These are phyloP conservation scores for Rhodotorula sp. DNA, from an alignment of 1,284 basidiomycete species.

Conservation along the genomic window DNA sequence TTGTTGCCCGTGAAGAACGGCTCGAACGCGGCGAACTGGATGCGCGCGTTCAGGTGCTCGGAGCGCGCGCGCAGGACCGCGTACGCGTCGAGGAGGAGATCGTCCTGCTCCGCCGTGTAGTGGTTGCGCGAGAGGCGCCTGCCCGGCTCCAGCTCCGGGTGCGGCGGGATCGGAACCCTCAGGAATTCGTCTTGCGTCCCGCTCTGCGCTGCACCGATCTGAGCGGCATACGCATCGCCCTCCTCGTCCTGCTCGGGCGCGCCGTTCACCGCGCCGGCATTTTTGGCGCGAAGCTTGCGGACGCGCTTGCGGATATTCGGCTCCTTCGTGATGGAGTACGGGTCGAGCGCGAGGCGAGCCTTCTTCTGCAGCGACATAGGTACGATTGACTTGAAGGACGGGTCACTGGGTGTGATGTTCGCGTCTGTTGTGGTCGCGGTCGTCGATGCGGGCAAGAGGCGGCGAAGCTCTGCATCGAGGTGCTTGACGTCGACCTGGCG, in stretches of 20 bases:
- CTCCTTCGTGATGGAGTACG: constrained; percentile 28
- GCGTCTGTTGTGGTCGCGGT: background rate
- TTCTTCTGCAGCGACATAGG: constrained; percentile 4
- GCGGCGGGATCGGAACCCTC: constrained; percentile 15
- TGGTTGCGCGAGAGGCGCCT: constrained; percentile 26
- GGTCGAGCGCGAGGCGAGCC: background rate
- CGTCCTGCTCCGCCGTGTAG: constrained; percentile 67
- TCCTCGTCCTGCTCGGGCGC: background rate
- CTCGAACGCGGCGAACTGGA: constrained; percentile 70
- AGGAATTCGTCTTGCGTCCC: constrained; percentile 27
- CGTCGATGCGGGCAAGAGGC: constrained; percentile 12
- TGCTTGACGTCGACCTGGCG: constrained; percentile 24
- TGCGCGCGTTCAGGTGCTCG: constrained; percentile 57
- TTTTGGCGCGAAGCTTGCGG: background rate
- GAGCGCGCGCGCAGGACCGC: constrained; percentile 77
- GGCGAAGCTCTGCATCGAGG: constrained; percentile 33
- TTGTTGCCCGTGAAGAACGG: constrained; percentile 75
- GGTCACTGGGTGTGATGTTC: background rate
- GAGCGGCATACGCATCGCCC: background rate
- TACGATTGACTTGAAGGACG: constrained; percentile 15
- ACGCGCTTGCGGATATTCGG: constrained; percentile 20
- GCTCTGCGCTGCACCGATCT: background rate
- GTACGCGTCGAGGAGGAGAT: constrained; percentile 77
- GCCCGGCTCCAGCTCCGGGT: constrained; percentile 16
- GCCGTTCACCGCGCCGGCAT: background rate